Evolutionary conservation across 306 rosid genomes (phyloP), one percentile per base, ranked within the genome.

Genomic region (Quercus agrifolia): DNA sequence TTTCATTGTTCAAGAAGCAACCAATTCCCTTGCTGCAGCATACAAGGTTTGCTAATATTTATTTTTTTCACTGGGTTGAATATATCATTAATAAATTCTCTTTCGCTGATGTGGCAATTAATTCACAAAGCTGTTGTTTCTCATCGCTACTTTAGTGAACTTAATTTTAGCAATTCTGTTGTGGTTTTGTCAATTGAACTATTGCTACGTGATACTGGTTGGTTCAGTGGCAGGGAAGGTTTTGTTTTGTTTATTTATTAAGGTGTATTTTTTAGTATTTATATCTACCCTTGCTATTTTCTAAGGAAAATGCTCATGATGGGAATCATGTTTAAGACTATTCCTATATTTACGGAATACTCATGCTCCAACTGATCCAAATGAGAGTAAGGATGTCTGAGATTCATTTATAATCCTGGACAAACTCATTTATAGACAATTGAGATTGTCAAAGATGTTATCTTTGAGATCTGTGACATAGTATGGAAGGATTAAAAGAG

Each of bases 1-100:
- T 68, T 89, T 87, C 66, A 87, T 84, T 76, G 85, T 94, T 82
- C 99, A 94, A 83, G 99, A 92, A 78, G 97, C 97, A 57, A 94
- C 95, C 74, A 80, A 87, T 77, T 91, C 97, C 83, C 97, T 94
- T 78, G 91, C 92, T 80, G 79, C 84, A 54, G 97, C 99, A 20
- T 94, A 94, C 87, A 89, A 91, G 92, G 99, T 94, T 79, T 71
- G 83, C 80, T 76, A 77, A 67, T 72, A 75, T 81, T 23, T 66
- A 51, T 55, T 54, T 41, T 31, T 41, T 8, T 41, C 44, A 9
- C 71, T 75, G 78, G 77, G 69, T 33, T 74, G 66, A 71, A 84
- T 41, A 67, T 78, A 59, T 67, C 68, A 73, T 38, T 70, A 5
- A 59, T 81, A 38, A 14, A 10, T 41, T 52, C 59, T 59, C 55